Evolutionary conservation across 768 basidiomycete species (phyloP).

Genomic region (Pleurotus cornucopiae): DNA sequence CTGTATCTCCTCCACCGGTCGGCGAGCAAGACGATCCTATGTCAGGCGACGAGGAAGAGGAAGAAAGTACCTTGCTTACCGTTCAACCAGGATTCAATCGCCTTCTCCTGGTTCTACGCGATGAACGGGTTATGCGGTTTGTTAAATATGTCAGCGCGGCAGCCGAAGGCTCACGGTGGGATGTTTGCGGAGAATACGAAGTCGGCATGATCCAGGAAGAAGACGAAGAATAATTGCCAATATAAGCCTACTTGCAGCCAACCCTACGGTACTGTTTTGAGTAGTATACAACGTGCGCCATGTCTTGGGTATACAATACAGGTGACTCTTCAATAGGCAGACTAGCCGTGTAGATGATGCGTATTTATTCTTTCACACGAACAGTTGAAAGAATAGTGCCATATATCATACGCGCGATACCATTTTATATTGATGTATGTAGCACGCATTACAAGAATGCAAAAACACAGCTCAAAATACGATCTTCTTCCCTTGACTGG

Average conservation of each 20-base stretch:
- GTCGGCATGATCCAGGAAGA: conserved; percentile 76
- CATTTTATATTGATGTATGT: neutral
- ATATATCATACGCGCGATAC: neutral
- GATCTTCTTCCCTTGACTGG: conserved; percentile 67
- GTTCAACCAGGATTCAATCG: conserved; percentile 89
- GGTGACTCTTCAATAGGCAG: too few species aligned
- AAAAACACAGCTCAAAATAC: conserved; percentile 42
- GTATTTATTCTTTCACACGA: neutral
- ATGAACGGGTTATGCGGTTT: conserved; percentile 91
- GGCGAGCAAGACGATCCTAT: conserved; percentile 40
- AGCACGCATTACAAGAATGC: too few species aligned
- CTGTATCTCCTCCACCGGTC: conserved; percentile 12
- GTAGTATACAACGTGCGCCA: too few species aligned
- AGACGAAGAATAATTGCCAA: conserved; percentile 32
- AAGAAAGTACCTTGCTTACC: conserved; percentile 76
- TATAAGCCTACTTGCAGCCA: too few species aligned
- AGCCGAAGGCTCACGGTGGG: conserved; percentile 90
- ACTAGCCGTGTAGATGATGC: too few species aligned
- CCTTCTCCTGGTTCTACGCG: conserved; percentile 83
- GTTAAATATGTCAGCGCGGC: conserved; percentile 92
- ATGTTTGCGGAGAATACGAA: conserved; percentile 89
- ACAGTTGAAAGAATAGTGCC: neutral
- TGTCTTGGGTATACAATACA: too few species aligned
- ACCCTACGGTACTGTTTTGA: too few species aligned
- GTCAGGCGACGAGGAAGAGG: conserved; percentile 53